Base-by-base conservation (phyloP, 805 yeast species). In the Suhomyces sp. region DNA sequence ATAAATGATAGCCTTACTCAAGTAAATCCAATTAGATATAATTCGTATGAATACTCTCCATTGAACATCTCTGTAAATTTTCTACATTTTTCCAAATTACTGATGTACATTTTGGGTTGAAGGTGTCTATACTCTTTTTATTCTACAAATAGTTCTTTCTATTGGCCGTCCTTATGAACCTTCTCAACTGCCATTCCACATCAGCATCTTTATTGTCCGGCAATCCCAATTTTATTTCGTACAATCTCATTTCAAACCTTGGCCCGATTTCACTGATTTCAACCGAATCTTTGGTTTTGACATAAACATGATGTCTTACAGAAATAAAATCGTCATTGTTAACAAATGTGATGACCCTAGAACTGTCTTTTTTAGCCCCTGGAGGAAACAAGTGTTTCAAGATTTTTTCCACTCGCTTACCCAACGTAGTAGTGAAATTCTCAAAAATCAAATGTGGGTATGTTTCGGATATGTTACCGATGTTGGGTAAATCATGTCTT, bases 241-340 rank as follows among this genome's bases (percentile, higher is more conserved):
- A 94, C 58, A 94, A 73, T 66, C 91, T 82, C 98, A 94, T 92
- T 71, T 94, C 99, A 62, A 94, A 94, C 56, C 99, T 78, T n/a
- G 99, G 99, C 0, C 99, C 99, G 35, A 94, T 87, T 67, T 94
- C 99, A 53, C 97, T 92, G 51, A 94, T 71, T 67, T 94, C 98
- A 1, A 91, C 97, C 33, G 84, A 80, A 56, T 91, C 97, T 59
- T 86, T 85, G 0, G 97, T 90, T 65, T 83, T 86, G 4, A 91
- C 97, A 66, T 88, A 94, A 1, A 94, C 87, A 66, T 94, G 99
- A 64, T 94, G 99, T 69, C 99, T 82, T 4, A 94, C 97, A 55
- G 91, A 83, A 54, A 94, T 93, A 64, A 84, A 94, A 71, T 94
- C 99, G 46, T 90, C 96, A 50, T 83, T 80, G 67, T 94, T 94